Evolutionary conservation across 257 asterid species (phyloP).

Genomic region (Solanum arcanum): DNA sequence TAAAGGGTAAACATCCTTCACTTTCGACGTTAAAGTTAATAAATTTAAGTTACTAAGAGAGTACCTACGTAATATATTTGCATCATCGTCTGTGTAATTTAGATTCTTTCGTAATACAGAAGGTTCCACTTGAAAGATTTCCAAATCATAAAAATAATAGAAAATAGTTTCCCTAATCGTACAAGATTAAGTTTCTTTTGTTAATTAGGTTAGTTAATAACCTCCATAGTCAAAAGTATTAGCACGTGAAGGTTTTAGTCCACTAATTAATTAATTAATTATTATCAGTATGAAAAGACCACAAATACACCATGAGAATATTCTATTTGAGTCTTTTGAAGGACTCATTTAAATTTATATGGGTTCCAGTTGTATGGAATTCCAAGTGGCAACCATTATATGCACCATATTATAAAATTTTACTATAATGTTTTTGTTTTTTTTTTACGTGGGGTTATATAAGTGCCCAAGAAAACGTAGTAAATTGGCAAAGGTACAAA

Average conservation of each 20-base stretch:
- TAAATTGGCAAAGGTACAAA: conserved; percentile 8
- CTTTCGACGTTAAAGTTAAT: too few species aligned
- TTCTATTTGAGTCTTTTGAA: neutral
- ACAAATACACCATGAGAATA: neutral
- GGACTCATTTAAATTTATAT: neutral
- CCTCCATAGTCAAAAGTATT: neutral
- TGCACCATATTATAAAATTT: neutral
- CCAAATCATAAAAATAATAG: neutral
- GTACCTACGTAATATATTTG: neutral
- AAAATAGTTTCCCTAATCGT: neutral
- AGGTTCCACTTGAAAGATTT: neutral
- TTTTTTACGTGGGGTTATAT: neutral
- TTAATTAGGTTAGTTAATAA: neutral
- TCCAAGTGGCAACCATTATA: neutral
- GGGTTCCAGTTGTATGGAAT: neutral
- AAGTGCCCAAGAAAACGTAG: neutral
- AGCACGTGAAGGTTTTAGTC: neutral
- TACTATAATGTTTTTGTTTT: neutral
- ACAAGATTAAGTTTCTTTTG: neutral
- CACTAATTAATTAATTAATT: neutral
- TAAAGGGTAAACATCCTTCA: too few species aligned
- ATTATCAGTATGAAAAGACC: neutral
- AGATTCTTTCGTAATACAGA: neutral
- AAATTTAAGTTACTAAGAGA: too few species aligned
- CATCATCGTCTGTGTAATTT: neutral